Evolutionary conservation across 176 grass and related monocot genomes (phyloP), one percentile per base, ranked within the genome.

Genomic region (Alopecurus myosuroides): DNA sequence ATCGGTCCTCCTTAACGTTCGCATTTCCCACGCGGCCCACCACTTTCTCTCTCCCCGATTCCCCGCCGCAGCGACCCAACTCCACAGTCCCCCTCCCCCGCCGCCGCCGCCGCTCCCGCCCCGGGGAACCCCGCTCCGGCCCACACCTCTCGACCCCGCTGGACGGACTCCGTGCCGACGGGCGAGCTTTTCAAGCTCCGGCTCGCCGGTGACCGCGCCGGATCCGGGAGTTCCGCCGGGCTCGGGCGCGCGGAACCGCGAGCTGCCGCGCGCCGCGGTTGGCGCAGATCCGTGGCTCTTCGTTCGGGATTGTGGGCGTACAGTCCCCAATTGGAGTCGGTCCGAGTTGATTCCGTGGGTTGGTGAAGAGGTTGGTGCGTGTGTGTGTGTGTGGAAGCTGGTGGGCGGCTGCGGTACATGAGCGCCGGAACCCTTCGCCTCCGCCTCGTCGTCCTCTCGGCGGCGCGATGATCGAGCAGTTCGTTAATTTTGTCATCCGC

Each of bases 401-500:
- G 33, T 15, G 81, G 18, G 19, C 0, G 34, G 22, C 41, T 9
- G 37, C 26, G 26, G 85, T 87, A 69, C 85, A 87, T 90, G 89
- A 86, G 81, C 40, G 19, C 33, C 50, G 41, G 39, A 12, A 57
- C 34, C 30, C 12, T 11, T 66, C 17, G 23, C 26, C 56, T 14
- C 64, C 9, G 23, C 74, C 18, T n/a, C 66, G 57, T 74, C 85
- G 56, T 84, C 48, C 74, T 78, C 37, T 36, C 61, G 46, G 61
- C 61, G 74, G 61, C 62, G 45, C 88, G 26, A 99, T 99, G 97
- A 99, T 97, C 79, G 94, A 99, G 76, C 97, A 99, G 76, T 99
- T 99, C 82, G 91, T 99, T 80, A 99, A 94, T 78, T 99, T 99
- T 73, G 92, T 99, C 64, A 99, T 99, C 82, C 94, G 97, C 25